Base-by-base conservation (phyloP, 2,329 filamentous ascomycete genomes). In the Westerdykella ornata region DNA sequence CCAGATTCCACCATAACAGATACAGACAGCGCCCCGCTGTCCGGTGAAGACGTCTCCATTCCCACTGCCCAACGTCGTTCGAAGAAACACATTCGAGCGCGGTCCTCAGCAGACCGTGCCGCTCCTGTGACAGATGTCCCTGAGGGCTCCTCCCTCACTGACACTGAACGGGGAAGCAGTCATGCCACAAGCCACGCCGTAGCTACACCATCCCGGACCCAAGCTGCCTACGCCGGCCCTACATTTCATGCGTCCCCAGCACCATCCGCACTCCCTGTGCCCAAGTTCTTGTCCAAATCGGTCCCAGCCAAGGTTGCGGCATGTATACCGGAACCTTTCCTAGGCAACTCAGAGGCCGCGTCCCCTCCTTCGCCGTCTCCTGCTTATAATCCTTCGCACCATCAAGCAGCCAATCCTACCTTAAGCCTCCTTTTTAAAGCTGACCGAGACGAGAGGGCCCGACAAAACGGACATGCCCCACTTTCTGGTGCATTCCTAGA, bases 171-270 rank as follows among this genome's bases (percentile, higher is more conserved):
- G 11, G 30, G 30, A 17, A 17, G 9, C 3, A 6, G n/a, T 17
- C n/a, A 26, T 11, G 47, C 45, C 28, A 37, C 48, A 1, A 46
- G 46, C 29, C 49, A 56, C 18, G 30, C 46, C 13, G 44, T 53
- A 46, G 53, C 54, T 11, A 65, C 62, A 4, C 62, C 62, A 5
- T 49, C 54, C n/a, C 65, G 64, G 46, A 46, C 51, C n/a, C 60
- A 64, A 33, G 54, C 64, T 46, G 81, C 84, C 35, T 98, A 95
- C 68, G 92, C 92, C 30, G 92, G 90, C 12, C 85, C 90, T 26
- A 94, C 88, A 4, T 98, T 97, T 65, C 89, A 96, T 66, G 86
- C 88, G 31, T 97, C 92, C 7, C 92, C 92, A 15, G 90, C 89
- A 1, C 85, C 92, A 0, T 94, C 88, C 7, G 82, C 88, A 17